Base-by-base conservation (phyloP, 139 green algal species). In the Tetradesmus lagerheimii region DNA sequence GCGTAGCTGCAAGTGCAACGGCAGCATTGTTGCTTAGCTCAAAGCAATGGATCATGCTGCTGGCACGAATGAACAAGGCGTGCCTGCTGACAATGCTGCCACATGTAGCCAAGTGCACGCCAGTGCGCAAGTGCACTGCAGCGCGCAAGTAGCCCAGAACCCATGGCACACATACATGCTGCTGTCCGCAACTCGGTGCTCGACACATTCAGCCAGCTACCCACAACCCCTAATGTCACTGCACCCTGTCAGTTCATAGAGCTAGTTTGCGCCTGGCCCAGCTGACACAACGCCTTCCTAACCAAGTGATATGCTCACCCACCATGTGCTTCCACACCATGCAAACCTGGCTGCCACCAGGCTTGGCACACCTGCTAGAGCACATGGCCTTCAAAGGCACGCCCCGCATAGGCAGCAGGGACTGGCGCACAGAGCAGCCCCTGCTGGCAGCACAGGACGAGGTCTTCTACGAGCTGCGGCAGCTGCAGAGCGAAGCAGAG, bases 341-440 rank as follows among this genome's bases (percentile, higher is more conserved):
- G 5, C 43, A 0, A 2, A 78, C 25, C 4, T 80, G 74, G 18
- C n/a, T 71, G 57, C 8, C 9, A 3, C 9, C 93, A 95, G 94
- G 92, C 1, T 90, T 99, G 43, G 97, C 97, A 0, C 97, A 99
- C 88, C 84, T 99, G 62, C 89, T 99, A 75, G 97, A 99, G 92
- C 97, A 99, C 90, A 92, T 96, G 90, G 93, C 91, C 0, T 98
- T 98, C 93, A 98, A 98, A 89, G 96, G 95, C 66, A 90, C 90
- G 37, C 47, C 87, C 1, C 66, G 78, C 29, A 78, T 91, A 20
- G 90, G 90, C 43, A 80, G 35, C 66, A 85, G 31, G 47, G 47
- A 92, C 85, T 92, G 86, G 78, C 29, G 14, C 9, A 14, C 35
- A 37, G 89, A 92, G 77, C 41, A 57, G 47, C 53, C 77, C 11